These are phyloP conservation scores for Gautieria morchelliformis DNA, from an alignment of 768 basidiomycete species.

Conservation along the genomic window DNA sequence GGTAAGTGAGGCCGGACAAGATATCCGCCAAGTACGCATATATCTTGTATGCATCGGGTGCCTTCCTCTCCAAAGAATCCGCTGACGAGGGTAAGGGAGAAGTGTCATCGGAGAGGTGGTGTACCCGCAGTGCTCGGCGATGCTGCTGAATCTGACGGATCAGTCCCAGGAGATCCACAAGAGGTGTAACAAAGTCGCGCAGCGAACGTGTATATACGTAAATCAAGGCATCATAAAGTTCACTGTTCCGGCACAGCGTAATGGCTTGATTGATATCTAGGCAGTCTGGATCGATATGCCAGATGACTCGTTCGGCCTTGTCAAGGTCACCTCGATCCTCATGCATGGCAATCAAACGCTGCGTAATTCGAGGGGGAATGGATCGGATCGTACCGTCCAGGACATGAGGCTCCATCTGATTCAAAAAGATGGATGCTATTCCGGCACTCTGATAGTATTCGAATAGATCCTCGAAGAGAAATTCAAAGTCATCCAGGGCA, in stretches of 20 bases:
- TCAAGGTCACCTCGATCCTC: constrained; percentile 62
- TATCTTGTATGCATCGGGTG: constrained; percentile 81
- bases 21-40: constrained; percentile 79
- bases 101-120: constrained; percentile 8
- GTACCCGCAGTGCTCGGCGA: constrained; percentile 22
- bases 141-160: constrained; percentile 58
- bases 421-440: constrained; percentile 77
- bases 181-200: constrained; percentile 79
- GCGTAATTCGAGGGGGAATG: constrained; percentile 82
- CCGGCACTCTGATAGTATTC: constrained; percentile 80
- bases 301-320: constrained; percentile 80
- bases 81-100: constrained; percentile 2
- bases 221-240: constrained; percentile 87
- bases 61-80: constrained; percentile 41
- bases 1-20: constrained; percentile 78
- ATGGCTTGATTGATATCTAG: constrained; percentile 93
- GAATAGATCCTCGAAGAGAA: constrained; percentile 89
- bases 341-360: constrained; percentile 71
- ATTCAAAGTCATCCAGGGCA: constrained; percentile 70
- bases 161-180: constrained; percentile 75
- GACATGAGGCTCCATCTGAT: constrained; percentile 73
- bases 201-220: constrained; percentile 89
- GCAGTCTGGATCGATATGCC: constrained; percentile 88
- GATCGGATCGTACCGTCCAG: constrained; percentile 60
- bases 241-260: constrained; percentile 69